Conservation (phyloP, 148 eudicot species). For the Silene conica region DNA sequence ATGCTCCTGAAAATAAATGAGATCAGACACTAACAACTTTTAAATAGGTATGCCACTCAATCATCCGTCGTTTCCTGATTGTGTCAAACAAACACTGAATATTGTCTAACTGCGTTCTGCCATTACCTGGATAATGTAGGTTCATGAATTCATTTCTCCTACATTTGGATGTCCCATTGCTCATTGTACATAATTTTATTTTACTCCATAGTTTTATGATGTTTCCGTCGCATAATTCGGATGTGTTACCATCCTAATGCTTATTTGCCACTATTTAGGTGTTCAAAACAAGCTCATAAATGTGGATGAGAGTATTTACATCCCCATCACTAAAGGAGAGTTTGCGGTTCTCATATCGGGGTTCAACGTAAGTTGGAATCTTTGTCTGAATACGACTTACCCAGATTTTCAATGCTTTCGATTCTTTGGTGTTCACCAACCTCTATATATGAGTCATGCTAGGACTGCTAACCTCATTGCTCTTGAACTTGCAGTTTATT, state of each 20-base stretch:
- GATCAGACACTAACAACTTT: too few species aligned
- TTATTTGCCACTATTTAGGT: constrained; percentile 36
- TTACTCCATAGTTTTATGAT: background rate
- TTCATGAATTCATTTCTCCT: background rate
- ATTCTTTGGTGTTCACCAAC: background rate
- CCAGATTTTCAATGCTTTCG: background rate
- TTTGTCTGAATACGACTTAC: background rate
- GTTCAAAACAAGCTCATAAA: constrained; percentile 84
- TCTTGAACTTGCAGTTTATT: constrained; percentile 52
- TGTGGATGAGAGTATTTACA: constrained; percentile 76
- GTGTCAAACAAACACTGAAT: background rate
- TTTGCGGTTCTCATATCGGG: constrained; percentile 65
- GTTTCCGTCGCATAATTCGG: background rate
- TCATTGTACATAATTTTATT: background rate
- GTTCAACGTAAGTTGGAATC: constrained; percentile 58
- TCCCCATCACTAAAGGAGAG: constrained; percentile 88
- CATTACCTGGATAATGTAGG: background rate
- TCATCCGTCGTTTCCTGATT: too few species aligned
- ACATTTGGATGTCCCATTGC: background rate
- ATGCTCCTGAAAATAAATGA: too few species aligned
- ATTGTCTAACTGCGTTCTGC: background rate
- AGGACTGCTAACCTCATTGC: constrained; percentile 1
- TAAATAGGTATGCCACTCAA: too few species aligned
- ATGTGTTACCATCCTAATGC: constrained; percentile 21
- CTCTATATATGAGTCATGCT: background rate